These are phyloP conservation scores for Artemisia tridentata DNA, from an alignment of 129 eudicot species.

Conservation along the genomic window DNA sequence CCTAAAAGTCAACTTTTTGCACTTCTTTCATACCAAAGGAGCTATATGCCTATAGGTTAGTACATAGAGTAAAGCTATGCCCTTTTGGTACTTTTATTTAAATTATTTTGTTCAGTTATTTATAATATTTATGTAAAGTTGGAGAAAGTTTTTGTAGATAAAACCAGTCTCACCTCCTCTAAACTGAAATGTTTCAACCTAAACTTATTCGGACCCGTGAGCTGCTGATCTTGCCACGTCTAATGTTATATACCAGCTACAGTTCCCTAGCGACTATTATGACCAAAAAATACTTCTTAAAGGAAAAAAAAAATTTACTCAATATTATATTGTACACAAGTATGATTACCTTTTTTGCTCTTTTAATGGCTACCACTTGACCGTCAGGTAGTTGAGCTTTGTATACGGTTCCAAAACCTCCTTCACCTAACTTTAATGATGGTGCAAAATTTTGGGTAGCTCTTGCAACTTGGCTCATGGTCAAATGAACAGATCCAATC, in stretches of 20 bases:
- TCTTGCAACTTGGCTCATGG: slow-evolving; percentile 62
- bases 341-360: slow-evolving; percentile 77
- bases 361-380: slow-evolving; percentile 77
- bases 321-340: too few species aligned
- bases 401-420: slow-evolving; percentile 91
- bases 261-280: too few species aligned
- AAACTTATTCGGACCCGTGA: too few species aligned
- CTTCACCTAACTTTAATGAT: slow-evolving; percentile 71
- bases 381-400: slow-evolving; percentile 81
- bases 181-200: too few species aligned
- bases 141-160: too few species aligned
- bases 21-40: neutral
- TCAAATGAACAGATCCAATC: slow-evolving; percentile 77
- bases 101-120: too few species aligned
- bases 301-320: too few species aligned
- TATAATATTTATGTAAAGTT: too few species aligned
- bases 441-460: slow-evolving; percentile 84
- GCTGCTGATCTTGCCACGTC: neutral
- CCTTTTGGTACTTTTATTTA: too few species aligned
- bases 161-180: neutral
- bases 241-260: neutral
- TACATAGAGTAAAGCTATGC: too few species aligned
- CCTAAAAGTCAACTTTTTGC: neutral
- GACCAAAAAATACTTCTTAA: too few species aligned
- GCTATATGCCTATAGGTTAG: neutral